These are phyloP conservation scores for Gnomoniopsis smithogilvyi DNA, from an alignment of 2,329 filamentous ascomycete species.

Conservation along the genomic window DNA sequence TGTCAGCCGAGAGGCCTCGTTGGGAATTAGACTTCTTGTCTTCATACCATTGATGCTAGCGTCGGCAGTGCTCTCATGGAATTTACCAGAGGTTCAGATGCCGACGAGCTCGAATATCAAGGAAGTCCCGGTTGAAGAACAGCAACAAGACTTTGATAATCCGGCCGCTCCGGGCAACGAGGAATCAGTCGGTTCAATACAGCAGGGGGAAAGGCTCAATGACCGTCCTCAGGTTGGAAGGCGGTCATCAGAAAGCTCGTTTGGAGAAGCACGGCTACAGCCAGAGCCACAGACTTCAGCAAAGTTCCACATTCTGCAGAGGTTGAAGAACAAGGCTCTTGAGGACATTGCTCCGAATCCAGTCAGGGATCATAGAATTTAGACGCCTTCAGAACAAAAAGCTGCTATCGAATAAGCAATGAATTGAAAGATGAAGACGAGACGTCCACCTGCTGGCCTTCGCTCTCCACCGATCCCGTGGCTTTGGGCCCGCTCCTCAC, in stretches of 20 bases:
- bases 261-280: neutral
- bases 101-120: neutral
- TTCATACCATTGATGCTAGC: slow-evolving; percentile 4
- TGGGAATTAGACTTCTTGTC: neutral
- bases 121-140: neutral
- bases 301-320: neutral
- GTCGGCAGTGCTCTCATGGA: neutral
- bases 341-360: slow-evolving; percentile 13
- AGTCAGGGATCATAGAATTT: neutral
- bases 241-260: neutral
- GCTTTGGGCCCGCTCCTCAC: too few species aligned
- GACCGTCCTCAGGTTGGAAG: neutral
- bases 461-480: too few species aligned
- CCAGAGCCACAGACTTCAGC: neutral
- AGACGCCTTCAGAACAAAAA: too few species aligned
- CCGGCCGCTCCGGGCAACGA: too few species aligned
- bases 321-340: slow-evolving; percentile 4
- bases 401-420: too few species aligned
- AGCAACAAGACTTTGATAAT: neutral
- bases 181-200: neutral
- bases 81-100: slow-evolving; percentile 10
- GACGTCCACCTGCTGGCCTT: too few species aligned
- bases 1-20: neutral
- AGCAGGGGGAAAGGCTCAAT: neutral
- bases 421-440: too few species aligned